Conservation (phyloP, 257 asterid genomes). For the Voacanga thouarsii region DNA sequence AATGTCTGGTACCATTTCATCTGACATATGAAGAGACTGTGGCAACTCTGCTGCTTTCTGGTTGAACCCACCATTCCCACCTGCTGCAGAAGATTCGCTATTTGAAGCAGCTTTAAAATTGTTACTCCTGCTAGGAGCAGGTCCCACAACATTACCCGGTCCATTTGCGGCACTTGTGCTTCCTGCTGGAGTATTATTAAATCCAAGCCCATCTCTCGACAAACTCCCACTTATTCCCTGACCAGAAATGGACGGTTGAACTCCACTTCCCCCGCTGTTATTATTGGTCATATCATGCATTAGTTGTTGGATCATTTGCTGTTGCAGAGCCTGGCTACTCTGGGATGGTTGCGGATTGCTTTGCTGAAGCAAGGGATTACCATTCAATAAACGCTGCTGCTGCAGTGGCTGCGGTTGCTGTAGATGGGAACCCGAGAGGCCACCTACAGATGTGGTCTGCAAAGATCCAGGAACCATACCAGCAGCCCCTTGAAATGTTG, state of each 20-base stretch:
- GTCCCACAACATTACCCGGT: conserved; percentile 27
- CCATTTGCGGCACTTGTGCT: conserved; percentile 26
- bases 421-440: conserved; percentile 27
- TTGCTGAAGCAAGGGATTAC: conserved; percentile 40
- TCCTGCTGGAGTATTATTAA: conserved; percentile 32
- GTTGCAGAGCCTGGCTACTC: conserved; percentile 61
- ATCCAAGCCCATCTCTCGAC: conserved; percentile 39
- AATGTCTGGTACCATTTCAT: conserved; percentile 56
- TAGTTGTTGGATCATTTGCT: conserved; percentile 71
- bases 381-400: conserved; percentile 33
- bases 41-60: conserved; percentile 53
- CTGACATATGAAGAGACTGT: conserved; percentile 49
- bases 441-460: conserved; percentile 2
- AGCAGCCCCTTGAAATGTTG: conserved; percentile 44
- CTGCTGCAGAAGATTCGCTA: conserved; percentile 46
- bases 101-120: conserved; percentile 55
- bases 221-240: conserved; percentile 43
- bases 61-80: conserved; percentile 39
- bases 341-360: conserved; percentile 41
- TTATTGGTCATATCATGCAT: conserved; percentile 59
- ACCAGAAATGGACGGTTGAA: conserved; percentile 24
- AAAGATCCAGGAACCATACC: conserved; percentile 33
- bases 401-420: conserved; percentile 27
- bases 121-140: conserved; percentile 55
- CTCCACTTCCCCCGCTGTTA: conserved; percentile 35